Percentiles rank a stretch among this genome's conserved stretches.
Conservation (phyloP, 176 grass and related monocot species). For the Musa troglodytarum region DNA sequence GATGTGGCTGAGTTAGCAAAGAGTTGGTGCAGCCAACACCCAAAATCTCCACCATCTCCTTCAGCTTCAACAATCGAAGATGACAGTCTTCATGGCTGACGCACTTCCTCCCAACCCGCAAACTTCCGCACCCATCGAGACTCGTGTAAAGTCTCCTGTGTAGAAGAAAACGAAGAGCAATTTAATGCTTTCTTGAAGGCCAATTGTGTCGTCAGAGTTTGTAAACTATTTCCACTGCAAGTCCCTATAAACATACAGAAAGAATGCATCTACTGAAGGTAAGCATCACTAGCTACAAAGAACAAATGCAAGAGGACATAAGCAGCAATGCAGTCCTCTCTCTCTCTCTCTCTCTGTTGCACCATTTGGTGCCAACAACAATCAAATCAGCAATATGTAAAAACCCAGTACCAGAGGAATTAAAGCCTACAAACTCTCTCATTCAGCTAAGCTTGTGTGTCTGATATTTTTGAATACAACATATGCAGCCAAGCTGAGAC, state of each 20-base stretch:
- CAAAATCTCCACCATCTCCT: slow-evolving; percentile 27
- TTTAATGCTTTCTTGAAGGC: too few relatives aligned
- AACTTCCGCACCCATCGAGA: slow-evolving; percentile 12
- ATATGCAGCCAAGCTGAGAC: too few relatives aligned
- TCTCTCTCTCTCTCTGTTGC: background rate
- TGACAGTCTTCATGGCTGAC: slow-evolving; percentile 31
- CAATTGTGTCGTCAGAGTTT: too few relatives aligned
- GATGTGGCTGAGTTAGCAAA: slow-evolving; percentile 17
- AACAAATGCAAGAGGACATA: background rate
- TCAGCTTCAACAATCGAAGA: slow-evolving; percentile 21
- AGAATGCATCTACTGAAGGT: background rate
- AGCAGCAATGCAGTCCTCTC: background rate
- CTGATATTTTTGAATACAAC: background rate
- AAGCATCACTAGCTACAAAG: slow-evolving; percentile 3
- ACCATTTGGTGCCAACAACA: background rate
- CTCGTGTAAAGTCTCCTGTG: too few relatives aligned
- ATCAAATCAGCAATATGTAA: background rate
- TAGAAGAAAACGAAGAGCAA: too few relatives aligned
- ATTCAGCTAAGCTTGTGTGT: background rate
- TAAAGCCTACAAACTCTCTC: background rate
- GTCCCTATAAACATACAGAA: too few relatives aligned
- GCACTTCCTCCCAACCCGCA: slow-evolving; percentile 32
- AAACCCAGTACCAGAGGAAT: background rate
- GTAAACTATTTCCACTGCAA: too few relatives aligned
- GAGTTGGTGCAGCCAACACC: slow-evolving; percentile 54